These are phyloP conservation scores for Reticulascus tulasneorum DNA, from an alignment of 2,329 filamentous ascomycete species.

Conservation along the genomic window DNA sequence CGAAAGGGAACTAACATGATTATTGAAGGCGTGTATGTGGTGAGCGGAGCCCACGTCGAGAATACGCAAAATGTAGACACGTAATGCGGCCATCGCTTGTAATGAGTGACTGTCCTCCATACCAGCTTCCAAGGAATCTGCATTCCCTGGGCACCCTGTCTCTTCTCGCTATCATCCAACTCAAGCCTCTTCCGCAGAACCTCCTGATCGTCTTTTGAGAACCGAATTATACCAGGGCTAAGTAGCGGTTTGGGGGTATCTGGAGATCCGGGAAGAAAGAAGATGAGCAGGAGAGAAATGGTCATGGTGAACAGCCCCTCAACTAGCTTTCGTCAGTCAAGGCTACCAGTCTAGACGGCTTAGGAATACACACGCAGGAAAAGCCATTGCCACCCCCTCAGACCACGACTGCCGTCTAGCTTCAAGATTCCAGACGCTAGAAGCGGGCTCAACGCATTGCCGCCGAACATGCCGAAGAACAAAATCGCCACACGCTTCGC, in stretches of 20 bases:
- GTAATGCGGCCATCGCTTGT: slow-evolving; percentile 44
- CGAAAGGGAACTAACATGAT: slow-evolving; percentile 25
- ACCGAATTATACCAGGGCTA: slow-evolving; percentile 32
- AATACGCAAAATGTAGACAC: slow-evolving; percentile 47
- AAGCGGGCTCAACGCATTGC: slow-evolving; percentile 44
- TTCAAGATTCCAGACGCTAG: slow-evolving; percentile 44
- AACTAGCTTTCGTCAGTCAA: slow-evolving; percentile 21
- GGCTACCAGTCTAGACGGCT: too few relatives aligned
- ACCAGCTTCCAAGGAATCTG: slow-evolving; percentile 34
- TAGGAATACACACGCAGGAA: slow-evolving; percentile 34
- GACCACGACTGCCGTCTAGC: slow-evolving; percentile 33
- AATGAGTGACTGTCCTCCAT: slow-evolving; percentile 39
- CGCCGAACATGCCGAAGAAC: slow-evolving; percentile 51
- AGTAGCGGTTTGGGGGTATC: slow-evolving; percentile 34
- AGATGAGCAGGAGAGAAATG: slow-evolving; percentile 33
- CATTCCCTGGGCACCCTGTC: slow-evolving; percentile 28
- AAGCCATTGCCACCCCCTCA: slow-evolving; percentile 48
- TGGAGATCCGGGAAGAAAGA: slow-evolving; percentile 39
- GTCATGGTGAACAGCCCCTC: slow-evolving; percentile 40
- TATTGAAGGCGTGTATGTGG: slow-evolving; percentile 46
- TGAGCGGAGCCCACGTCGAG: slow-evolving; percentile 48
- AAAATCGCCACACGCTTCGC: slow-evolving; percentile 44
- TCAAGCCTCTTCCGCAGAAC: slow-evolving; percentile 31
- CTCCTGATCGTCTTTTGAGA: slow-evolving; percentile 27
- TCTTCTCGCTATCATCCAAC: slow-evolving; percentile 23